Base-by-base conservation (phyloP, 208 protist genomes). In the Wallacemonas rigidus region DNA sequence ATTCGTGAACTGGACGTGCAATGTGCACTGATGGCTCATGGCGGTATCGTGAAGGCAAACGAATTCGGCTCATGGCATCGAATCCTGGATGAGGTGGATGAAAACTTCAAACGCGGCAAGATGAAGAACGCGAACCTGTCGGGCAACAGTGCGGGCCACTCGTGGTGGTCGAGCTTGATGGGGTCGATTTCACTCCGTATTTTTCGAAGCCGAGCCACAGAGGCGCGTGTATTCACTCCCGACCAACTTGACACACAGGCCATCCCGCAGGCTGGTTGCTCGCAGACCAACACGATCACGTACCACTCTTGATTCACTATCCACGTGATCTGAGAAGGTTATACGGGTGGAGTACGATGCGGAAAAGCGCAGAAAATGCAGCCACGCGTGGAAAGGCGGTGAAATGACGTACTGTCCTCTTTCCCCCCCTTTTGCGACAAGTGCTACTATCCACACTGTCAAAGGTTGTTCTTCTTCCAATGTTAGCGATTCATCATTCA, bases 11-110 rank as follows among this genome's bases (percentile, higher is more conserved):
- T 90, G 43, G 62, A 81, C 39, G 79, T 84, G 14, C 63, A 61
- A 26, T 85, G 67, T 62, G 54, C 75, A 7, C 65, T 90, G 2
- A 67, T 90, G 17, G 54, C 85, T 7, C 85, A 90, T 50, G 76
- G 79, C 45, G 81, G 81, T 12, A 79, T 82, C 35, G 63, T 90
- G 17, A 76, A 87, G 60, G 74, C 84, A 2, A 63, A 54, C 2
- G 73, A 71, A 17, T 76, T 68, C 60, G 79, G 74, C 11, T 81
- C 79, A 47, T 90, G 81, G 85, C 53, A 75, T 11, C 17, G 45
- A 1, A 67, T 90, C 11, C 39, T 90, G 9, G 79, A 85, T 12
- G 56, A 85, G 36, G 76, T 90, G 35, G 41, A 41, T 38, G 55
- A 72, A 38, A 53, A 81, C 50, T 62, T 5, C 17, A 64, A 65